Base-by-base conservation (phyloP, 2,329 filamentous ascomycete genomes). In the Sclerotinia subarctica region DNA sequence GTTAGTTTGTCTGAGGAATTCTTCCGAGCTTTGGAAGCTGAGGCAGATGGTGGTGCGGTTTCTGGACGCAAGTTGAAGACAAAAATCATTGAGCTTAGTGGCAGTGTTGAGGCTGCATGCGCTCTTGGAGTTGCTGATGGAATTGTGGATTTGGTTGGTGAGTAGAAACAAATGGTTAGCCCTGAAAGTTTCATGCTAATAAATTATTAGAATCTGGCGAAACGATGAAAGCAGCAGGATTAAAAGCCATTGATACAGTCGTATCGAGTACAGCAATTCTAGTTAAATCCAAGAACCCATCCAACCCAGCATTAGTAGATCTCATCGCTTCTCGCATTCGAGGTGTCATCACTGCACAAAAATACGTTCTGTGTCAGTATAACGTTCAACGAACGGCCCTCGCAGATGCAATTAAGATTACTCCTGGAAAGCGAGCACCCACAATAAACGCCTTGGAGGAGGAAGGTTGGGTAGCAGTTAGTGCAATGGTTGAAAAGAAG, bases 31-130 rank as follows among this genome's bases (percentile, higher is more conserved):
- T 81, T 99, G 38, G 95, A 98, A 77, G 78, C 82, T 53, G 81
- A 83, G 64, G 78, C 78, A 62, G 63, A 65, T 71, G 80, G 77
- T 74, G 79, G 77, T 52, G 68, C 59, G 5, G 64, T 47, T 24
- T 75, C 80, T 35, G 76, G 80, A 35, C 76, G 74, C n/a, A 89
- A 90, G 78, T 79, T 96, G 73, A 87, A 85, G 75, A 98, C 95
- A 13, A 93, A 93, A 77, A 93, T 99, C 75, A 92, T 97, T 76
- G 96, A 95, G 80, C 86, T 98, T 70, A 95, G 94, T 72, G 95
- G 95, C 21, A 98, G 94, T 83, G 95, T 99, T 46, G 95, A 99
- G 82, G 94, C 95, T 64, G 94, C 95, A 51, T 99, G 95, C 78
- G 94, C 95, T 26, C 83, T 99, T 66, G 95, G 95, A 65, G 94